Conservation (phyloP, 2,329 filamentous ascomycete species). For the Diaporthe sp. region DNA sequence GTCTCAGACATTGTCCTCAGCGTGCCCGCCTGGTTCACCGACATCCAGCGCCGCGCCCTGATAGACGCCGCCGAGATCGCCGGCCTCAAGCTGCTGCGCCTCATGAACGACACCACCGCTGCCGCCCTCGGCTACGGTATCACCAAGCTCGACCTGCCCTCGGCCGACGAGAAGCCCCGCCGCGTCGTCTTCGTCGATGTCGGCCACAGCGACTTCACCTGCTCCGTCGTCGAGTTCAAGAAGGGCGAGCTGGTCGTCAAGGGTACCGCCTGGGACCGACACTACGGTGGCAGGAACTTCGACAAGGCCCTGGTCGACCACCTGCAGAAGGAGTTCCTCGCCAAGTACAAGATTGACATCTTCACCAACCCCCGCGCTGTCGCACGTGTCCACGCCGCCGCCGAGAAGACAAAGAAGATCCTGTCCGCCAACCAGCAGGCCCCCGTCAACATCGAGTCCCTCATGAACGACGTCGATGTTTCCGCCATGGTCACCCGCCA, state of each 20-base stretch:
- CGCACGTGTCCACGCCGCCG: constrained; percentile 86
- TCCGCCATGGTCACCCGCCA: constrained; percentile 90
- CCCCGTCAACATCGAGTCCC: constrained; percentile 94
- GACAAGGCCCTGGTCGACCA: constrained; percentile 96
- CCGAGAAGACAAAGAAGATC: constrained; percentile 99
- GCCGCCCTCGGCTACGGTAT: constrained; percentile 97
- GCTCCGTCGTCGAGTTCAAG: constrained; percentile 93
- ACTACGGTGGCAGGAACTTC: constrained; percentile 97
- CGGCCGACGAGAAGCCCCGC: constrained; percentile 89
- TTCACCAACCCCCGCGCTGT: constrained; percentile 89
- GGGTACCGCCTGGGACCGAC: constrained; percentile 90
- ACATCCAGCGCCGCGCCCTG: constrained; percentile 88
- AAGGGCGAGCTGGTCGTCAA: constrained; percentile 97
- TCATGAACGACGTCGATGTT: constrained; percentile 98
- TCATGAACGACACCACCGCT: constrained; percentile 98
- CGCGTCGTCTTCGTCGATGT: constrained; percentile 94
- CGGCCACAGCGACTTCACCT: constrained; percentile 96
- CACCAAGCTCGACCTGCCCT: constrained; percentile 94
- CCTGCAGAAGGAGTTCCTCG: constrained; percentile 95
- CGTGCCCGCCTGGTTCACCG: constrained; percentile 97
- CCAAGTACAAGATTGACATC: constrained; percentile 98
- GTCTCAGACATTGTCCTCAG: constrained; percentile 95
- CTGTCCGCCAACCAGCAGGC: constrained; percentile 94
- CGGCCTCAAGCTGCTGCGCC: constrained; percentile 88
- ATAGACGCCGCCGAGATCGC: constrained; percentile 95